Conservation (phyloP, 805 yeast genomes). For the Myxozyma nipponensis region DNA sequence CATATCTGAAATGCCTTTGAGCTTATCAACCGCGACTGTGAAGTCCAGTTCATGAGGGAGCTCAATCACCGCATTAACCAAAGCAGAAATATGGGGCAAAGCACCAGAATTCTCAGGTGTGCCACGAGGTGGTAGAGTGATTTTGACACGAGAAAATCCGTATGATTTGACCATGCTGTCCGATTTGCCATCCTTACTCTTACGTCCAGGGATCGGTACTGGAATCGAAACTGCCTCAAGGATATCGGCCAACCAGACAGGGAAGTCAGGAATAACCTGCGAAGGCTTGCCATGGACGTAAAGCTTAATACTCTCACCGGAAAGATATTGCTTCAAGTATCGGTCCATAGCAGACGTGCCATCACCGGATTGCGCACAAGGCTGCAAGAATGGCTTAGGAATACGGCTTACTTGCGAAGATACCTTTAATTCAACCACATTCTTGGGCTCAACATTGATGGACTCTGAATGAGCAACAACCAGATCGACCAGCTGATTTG, state of each 20-base stretch:
- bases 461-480: constrained; percentile 23
- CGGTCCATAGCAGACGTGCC: constrained; percentile 24
- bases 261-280: constrained; percentile 19
- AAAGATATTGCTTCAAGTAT: constrained; percentile 15
- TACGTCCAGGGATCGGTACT: constrained; percentile 25
- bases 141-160: constrained; percentile 22
- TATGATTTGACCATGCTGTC: constrained; percentile 19
- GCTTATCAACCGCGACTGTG: constrained; percentile 13
- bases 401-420: constrained; percentile 6
- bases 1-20: constrained; percentile 25
- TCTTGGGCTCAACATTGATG: constrained; percentile 11
- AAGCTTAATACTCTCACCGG: constrained; percentile 20
- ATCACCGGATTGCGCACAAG: constrained; percentile 15
- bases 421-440: constrained; percentile 11
- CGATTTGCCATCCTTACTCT: constrained; percentile 10
- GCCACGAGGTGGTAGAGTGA: constrained; percentile 17
- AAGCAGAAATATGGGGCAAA: constrained; percentile 22
- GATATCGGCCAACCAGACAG: constrained; percentile 20
- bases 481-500: constrained; percentile 9
- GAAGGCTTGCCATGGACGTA: constrained; percentile 23
- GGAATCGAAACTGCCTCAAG: constrained; percentile 22
- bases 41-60: constrained; percentile 27
- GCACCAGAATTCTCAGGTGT: constrained; percentile 3
- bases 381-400: constrained; percentile 18
- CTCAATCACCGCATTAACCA: constrained; percentile 28